These are phyloP conservation scores for Batkoa obscura DNA, from an alignment of 371 early-diverging fungal genomes.

Conservation along the genomic window DNA sequence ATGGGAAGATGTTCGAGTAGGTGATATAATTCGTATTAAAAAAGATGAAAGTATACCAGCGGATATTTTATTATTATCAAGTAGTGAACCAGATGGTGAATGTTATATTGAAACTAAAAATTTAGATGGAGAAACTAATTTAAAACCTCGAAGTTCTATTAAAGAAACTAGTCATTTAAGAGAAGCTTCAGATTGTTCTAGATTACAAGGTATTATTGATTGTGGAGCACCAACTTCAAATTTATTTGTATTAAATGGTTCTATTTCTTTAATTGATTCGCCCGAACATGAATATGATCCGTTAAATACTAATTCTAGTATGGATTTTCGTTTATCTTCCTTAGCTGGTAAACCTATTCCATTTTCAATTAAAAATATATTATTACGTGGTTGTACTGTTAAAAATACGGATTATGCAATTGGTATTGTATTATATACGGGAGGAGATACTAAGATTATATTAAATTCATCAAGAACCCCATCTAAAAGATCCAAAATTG, in stretches of 20 bases:
- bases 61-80: constrained; percentile 67
- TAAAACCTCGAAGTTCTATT: constrained; percentile 49
- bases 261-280: constrained; percentile 15
- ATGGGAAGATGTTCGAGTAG: constrained; percentile 61
- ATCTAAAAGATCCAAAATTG: constrained; percentile 74
- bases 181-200: constrained; percentile 36
- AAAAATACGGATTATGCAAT: constrained; percentile 78
- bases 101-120: constrained; percentile 93
- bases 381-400: constrained; percentile 77
- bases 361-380: constrained; percentile 55
- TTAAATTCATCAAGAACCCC: constrained; percentile 70
- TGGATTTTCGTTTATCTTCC: not conserved
- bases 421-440: constrained; percentile 73
- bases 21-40: constrained; percentile 75
- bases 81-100: constrained; percentile 72
- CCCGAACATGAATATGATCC: constrained; percentile 3
- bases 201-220: constrained; percentile 36
- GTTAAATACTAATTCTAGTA: constrained; percentile 8
- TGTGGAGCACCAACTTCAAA: constrained; percentile 51
- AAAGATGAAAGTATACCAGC: constrained; percentile 83
- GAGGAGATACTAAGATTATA: constrained; percentile 81
- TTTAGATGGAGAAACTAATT: constrained; percentile 55
- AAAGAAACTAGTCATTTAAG: constrained; percentile 36
- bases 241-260: constrained; percentile 36
- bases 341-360: constrained; percentile 19